Evolutionary conservation across 2,329 filamentous ascomycete genomes (phyloP).

Genomic region (Rutstroemia sp.): DNA sequence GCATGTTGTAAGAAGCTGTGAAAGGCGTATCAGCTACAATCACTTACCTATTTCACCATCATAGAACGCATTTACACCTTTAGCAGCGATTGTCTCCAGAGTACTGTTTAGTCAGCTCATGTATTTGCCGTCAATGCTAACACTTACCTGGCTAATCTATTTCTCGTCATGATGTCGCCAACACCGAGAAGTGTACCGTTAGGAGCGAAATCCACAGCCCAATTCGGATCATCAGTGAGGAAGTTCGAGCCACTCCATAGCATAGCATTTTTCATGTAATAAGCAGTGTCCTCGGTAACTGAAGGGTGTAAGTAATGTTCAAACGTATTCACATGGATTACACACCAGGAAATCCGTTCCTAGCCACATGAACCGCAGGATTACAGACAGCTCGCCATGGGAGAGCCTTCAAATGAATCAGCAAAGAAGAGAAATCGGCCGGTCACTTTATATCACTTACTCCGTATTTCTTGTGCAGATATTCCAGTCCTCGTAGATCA

Average conservation of each 20-base stretch:
- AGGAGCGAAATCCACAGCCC: slow-evolving; percentile 64
- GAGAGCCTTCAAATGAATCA: slow-evolving; percentile 30
- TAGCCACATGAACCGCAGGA: slow-evolving; percentile 67
- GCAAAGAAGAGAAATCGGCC: background rate
- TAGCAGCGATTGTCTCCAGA: slow-evolving; percentile 51
- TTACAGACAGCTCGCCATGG: slow-evolving; percentile 66
- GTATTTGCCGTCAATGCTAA: background rate
- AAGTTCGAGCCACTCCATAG: slow-evolving; percentile 43
- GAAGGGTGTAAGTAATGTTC: slow-evolving; percentile 6
- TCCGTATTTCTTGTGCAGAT: slow-evolving; percentile 68
- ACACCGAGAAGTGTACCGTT: slow-evolving; percentile 51
- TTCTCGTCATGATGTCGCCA: slow-evolving; percentile 57
- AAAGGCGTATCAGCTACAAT: background rate
- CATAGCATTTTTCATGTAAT: slow-evolving; percentile 56
- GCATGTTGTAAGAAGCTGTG: background rate
- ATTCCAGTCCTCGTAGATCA: slow-evolving; percentile 70
- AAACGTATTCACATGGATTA: slow-evolving; percentile 12
- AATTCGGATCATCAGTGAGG: slow-evolving; percentile 51
- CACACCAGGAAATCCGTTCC: slow-evolving; percentile 54
- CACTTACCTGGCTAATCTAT: slow-evolving; percentile 49
- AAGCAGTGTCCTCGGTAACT: slow-evolving; percentile 65
- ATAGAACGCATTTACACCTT: slow-evolving; percentile 57
- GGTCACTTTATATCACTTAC: slow-evolving; percentile 28
- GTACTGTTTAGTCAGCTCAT: slow-evolving; percentile 33
- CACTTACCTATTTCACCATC: slow-evolving; percentile 42